These are phyloP conservation scores for Claviceps maximensis DNA, from an alignment of 2,329 filamentous ascomycete species.

Conservation along the genomic window DNA sequence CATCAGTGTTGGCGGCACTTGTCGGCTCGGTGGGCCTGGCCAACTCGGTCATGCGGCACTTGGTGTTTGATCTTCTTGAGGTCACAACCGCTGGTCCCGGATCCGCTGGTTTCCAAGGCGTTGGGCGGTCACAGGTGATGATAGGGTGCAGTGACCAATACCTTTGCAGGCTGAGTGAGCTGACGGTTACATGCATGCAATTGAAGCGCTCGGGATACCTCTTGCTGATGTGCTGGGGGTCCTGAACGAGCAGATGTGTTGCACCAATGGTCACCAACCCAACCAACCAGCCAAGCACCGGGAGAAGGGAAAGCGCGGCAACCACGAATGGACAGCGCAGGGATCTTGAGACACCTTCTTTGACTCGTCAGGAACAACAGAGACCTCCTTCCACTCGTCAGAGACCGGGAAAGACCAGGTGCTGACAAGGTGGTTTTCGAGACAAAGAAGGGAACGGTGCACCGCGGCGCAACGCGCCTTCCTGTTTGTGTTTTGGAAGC, in stretches of 20 bases:
- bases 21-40: too few relatives aligned
- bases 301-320: slow-evolving; percentile 19
- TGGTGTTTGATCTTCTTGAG: background rate
- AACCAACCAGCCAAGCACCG: slow-evolving; percentile 24
- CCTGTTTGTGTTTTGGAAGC: too few relatives aligned
- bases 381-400: slow-evolving; percentile 21
- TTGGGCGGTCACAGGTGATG: background rate
- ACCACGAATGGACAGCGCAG: slow-evolving; percentile 20
- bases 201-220: background rate
- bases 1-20: too few relatives aligned
- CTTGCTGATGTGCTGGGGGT: background rate
- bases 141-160: too few relatives aligned
- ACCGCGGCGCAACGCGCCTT: too few relatives aligned
- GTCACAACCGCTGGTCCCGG: background rate
- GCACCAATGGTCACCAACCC: slow-evolving; percentile 24
- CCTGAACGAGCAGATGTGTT: background rate
- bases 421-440: too few relatives aligned
- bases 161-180: too few relatives aligned
- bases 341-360: slow-evolving; percentile 23
- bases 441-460: too few relatives aligned
- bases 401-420: too few relatives aligned
- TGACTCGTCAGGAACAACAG: slow-evolving; percentile 15
- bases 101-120: background rate
- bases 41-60: too few relatives aligned
- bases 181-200: too few relatives aligned